Evolutionary conservation across 2,329 filamentous ascomycete species (phyloP), one percentile per base, ranked within the genome.

Genomic region (Ophiosphaerella narmari): DNA sequence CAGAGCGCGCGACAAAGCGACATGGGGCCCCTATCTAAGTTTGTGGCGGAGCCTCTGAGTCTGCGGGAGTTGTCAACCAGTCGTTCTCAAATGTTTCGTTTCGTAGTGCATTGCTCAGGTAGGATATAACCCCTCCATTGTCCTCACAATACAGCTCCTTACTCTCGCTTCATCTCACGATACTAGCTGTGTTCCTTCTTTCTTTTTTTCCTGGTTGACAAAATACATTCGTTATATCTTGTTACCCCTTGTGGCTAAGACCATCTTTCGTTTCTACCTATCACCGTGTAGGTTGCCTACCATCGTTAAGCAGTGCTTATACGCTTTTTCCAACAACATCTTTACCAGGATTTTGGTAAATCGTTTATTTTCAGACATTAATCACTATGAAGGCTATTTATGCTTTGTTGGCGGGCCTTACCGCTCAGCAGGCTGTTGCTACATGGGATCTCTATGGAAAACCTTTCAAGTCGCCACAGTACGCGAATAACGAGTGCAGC

Each of bases 401-500:
- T 36, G 68, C 75, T 58, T 60, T 83, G 55, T 62, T 82, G 55
- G 72, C 78, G 60, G 76, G 78, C 56, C 67, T 80, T 39, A 72
- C 68, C 55, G 67, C 73, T 57, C 76, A 78, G 69, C 77, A 78
- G 62, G 79, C 63, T 33, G 53, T 75, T 58, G 67, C 76, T 39
- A 79, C 65, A 63, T 86, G 82, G 80, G 69, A 74, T 54, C 74
- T 75, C 50, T 74, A 78, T 56, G 77, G 79, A 47, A 65, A 73
- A 40, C 73, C 79, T 52, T 95, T 86, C 80, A 78, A 79, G 41
- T 87, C 81, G 72, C 90, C 91, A 11, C 75, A 77, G 51, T 91
- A 89, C 80, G 85, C 82, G 67, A 78, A 90, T 78, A 94, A 94
- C 78, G 75, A 87, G 65, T 97, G 93, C 76, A 85, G 82, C 50